phyloP scores from a whole-genome alignment of 225 moss, liverwort and hornwort genomes.

The Thuidium tamariscinum region DNA sequence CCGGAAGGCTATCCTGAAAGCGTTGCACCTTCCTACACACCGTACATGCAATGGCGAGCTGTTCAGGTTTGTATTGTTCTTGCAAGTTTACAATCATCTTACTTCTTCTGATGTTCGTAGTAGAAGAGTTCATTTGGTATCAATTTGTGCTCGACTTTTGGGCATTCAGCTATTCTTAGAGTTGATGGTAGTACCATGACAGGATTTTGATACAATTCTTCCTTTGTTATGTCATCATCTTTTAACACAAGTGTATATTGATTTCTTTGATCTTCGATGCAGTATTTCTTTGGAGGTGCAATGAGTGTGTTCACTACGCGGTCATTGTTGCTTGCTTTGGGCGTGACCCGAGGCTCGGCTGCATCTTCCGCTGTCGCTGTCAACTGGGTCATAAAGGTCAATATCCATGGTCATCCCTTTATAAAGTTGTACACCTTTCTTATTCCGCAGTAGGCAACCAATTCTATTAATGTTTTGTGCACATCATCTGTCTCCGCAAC shows the following conservation, averaged over 20 bases:
- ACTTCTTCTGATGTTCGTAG: not conserved
- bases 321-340: slow-evolving; percentile 78
- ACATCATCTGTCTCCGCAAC: not conserved
- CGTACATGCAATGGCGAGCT: slow-evolving; percentile 99
- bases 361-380: slow-evolving; percentile 94
- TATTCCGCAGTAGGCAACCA: not conserved
- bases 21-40: slow-evolving; percentile 87
- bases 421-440: not conserved
- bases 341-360: slow-evolving; percentile 68
- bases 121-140: not conserved
- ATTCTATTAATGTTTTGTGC: not conserved
- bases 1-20: slow-evolving; percentile 94
- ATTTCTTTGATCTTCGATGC: not conserved
- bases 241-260: not conserved
- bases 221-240: not conserved
- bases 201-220: not conserved
- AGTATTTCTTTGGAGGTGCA: slow-evolving; percentile 99
- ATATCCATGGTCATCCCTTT: not conserved
- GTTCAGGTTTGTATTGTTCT: slow-evolving; percentile 54
- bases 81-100: not conserved
- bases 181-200: not conserved
- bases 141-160: not conserved
- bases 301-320: slow-evolving; percentile 99
- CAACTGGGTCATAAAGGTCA: slow-evolving; percentile 97
- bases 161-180: not conserved